Evolutionary conservation across 768 basidiomycete species (phyloP), one percentile per base, ranked within the genome.

Genomic region (Mycena galericulata): DNA sequence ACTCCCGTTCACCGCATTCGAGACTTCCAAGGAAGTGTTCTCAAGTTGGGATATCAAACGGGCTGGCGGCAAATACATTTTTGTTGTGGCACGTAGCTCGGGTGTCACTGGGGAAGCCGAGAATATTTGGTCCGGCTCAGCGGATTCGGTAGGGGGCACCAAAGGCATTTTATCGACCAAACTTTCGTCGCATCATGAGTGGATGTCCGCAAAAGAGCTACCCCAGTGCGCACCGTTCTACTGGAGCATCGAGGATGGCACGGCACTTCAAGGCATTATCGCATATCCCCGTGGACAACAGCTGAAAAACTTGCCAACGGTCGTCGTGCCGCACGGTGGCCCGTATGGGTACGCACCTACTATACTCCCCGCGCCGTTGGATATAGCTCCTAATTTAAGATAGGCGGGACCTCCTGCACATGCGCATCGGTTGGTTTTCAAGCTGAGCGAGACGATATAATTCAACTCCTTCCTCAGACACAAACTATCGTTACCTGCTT

Each of bases 171-270:
- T 71, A 27, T 34, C 50, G 34, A 67, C 55, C 15, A 64, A 65
- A 41, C 70, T 71, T 36, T 71, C 70, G 20, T 64, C 70, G 45
- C 70, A 71, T 38, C 56, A 71, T 40, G 46, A 55, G 38, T 68
- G 70, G 70, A 56, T 65, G 50, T 5, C 27, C n/a, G 30, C 18
- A n/a, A 62, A 61, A 29, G 66, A 71, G 27, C 24, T 61, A 34
- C 70, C 70, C 18, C 62, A 65, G 22, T 54, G 58, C 27, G 62
- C 59, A 4, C 66, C 70, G 7, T 71, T 71, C 47, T 68, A 54
- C n/a, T 71, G 70, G 66, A 65, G 36, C 22, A 30, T 32, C 29
- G 62, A 54, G 34, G 70, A 68, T 24, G 70, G 70, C 0, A 68
- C 62, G 9, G 50, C 49, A 12, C 38, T 71, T 8, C 56, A 71